Evolutionary conservation across 2,329 filamentous ascomycete species (phyloP), one percentile per base, ranked within the genome.

Genomic region (Geosmithia putterillii): DNA sequence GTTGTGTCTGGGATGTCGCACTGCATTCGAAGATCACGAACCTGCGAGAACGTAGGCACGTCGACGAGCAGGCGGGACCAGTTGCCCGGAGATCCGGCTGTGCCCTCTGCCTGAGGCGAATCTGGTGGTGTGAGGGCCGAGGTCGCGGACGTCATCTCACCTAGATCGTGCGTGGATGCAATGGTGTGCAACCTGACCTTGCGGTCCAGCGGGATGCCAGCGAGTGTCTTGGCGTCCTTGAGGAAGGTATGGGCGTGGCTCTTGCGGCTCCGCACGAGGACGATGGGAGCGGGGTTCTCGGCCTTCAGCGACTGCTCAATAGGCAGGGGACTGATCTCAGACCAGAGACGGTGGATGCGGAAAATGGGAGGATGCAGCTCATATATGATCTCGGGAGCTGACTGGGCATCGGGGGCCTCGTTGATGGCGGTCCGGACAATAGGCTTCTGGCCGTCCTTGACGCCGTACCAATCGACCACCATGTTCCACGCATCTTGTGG

Each of bases 321-420:
- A 6, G 70, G 66, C 19, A 77, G 62, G 2, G 75, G 73, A 50
- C 71, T 79, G 42, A 70, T 63, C 17, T 73, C 66, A 3, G 76
- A 76, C 58, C 80, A 81, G 2, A 96, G 69, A 51, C 90, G 87
- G 56, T 94, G 79, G 47, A 96, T 71, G 1, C 81, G 86, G 58
- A 95, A 86, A 38, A 95, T 71, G 0, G 86, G 87, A 4, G 89
- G 92, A 54, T 88, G 79, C 36, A 87, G 70, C 62, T 96, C 92
- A 58, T 83, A 94, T 52, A 83, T 69, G 40, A 95, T 65, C 49
- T 94, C 86, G 35, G 76, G 66, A 3, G 64, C 54, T 15, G 64
- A 63, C n/a, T 64, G 55, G 2, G 71, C 71, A 36, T 76, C 72
- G 2, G 70, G 67, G 7, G 79, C 73, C 14, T 36, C 35, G 59